A percentile compares a stretch with the other conserved stretches of the same genome.
Evolutionary conservation across 2,329 filamentous ascomycete genomes (phyloP).

Genomic region (Claviceps sp.): DNA sequence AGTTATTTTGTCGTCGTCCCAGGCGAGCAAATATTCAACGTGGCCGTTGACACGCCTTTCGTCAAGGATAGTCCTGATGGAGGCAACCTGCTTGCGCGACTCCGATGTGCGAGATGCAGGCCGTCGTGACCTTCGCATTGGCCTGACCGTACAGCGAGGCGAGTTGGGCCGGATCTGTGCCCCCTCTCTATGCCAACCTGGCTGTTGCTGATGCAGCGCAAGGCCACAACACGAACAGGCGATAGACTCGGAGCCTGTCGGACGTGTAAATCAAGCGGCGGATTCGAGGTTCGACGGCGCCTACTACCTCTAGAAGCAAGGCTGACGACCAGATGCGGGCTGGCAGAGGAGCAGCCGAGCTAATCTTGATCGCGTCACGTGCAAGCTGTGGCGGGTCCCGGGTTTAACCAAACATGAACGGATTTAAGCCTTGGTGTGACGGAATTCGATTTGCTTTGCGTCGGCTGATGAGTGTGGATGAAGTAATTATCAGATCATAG

Average conservation of each 20-base stretch:
- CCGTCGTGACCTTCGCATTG: slow-evolving; percentile 21
- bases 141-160: slow-evolving; percentile 9
- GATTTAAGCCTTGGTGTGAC: no score
- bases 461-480: no score
- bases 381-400: no score
- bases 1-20: slow-evolving; percentile 20
- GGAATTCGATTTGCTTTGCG: no score
- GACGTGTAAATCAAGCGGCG: slow-evolving; percentile 15
- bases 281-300: slow-evolving; percentile 18
- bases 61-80: slow-evolving; percentile 21
- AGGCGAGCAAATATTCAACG: slow-evolving; percentile 25
- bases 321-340: slow-evolving; percentile 2
- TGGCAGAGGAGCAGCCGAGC: not conserved
- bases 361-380: no score
- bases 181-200: not conserved
- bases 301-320: slow-evolving; percentile 3
- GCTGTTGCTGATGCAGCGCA: not conserved
- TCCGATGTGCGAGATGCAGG: slow-evolving; percentile 10
- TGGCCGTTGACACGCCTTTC: slow-evolving; percentile 16
- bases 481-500: no score
- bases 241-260: slow-evolving; percentile 12
- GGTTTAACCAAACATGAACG: no score
- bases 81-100: slow-evolving; percentile 8
- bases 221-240: slow-evolving; percentile 4
- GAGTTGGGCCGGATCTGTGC: not conserved